phyloP scores from a whole-genome alignment of 148 eudicot genomes.

The Rhododendron griersonianum region DNA sequence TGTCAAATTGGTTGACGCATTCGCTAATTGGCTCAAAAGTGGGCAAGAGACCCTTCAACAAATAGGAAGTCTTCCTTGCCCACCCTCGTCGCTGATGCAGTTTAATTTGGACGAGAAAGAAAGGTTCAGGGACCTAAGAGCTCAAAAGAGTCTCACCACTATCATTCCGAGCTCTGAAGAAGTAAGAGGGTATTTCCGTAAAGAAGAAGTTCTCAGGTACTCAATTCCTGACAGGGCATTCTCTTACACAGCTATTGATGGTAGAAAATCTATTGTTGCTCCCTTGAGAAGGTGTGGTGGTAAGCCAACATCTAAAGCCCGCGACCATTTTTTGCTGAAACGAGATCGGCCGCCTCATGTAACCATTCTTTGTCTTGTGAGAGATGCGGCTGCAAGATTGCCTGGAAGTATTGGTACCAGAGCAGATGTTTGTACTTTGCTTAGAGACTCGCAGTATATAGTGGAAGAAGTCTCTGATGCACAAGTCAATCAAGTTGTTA shows the following conservation, averaged over 20 bases:
- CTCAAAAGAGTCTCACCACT: conserved; percentile 90
- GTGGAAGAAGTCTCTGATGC: conserved; percentile 82
- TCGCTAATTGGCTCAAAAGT: conserved; percentile 93
- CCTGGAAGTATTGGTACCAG: conserved; percentile 95
- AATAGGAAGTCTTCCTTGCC: conserved; percentile 88
- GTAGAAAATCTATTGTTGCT: conserved; percentile 90
- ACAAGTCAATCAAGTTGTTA: conserved; percentile 86
- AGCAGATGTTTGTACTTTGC: conserved; percentile 90
- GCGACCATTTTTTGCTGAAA: conserved; percentile 90
- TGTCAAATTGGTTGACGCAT: conserved; percentile 82
- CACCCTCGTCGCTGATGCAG: conserved; percentile 68
- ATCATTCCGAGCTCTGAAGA: conserved; percentile 77
- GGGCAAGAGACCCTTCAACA: conserved; percentile 88
- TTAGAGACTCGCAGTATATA: conserved; percentile 84
- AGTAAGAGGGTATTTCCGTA: conserved; percentile 73
- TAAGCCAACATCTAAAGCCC: conserved; percentile 94
- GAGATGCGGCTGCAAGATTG: conserved; percentile 96
- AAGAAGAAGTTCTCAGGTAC: conserved; percentile 80
- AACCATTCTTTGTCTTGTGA: conserved; percentile 91
- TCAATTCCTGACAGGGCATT: conserved; percentile 90
- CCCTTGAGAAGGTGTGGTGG: conserved; percentile 95
- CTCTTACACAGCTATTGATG: conserved; percentile 92
- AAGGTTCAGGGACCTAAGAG: conserved; percentile 82
- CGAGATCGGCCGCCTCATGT: conserved; percentile 94
- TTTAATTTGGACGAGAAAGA: conserved; percentile 80